Base-by-base conservation (phyloP, 2,329 filamentous ascomycete genomes). In the Nigrograna mackinnonii region DNA sequence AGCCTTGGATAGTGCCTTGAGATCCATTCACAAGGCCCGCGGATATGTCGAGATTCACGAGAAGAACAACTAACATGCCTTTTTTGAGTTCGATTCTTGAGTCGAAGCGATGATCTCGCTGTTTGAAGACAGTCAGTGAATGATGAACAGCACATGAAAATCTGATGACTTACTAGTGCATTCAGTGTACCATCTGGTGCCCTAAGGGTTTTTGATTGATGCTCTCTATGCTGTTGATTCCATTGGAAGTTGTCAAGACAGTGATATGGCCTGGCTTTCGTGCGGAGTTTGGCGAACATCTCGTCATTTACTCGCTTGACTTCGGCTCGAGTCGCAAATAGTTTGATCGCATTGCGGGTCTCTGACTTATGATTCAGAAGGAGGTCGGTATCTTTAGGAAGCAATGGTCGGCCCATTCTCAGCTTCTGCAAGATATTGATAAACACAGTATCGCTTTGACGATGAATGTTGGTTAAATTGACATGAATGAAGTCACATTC, bases 351-450 rank as follows among this genome's bases (percentile, higher is more conserved):
- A 24, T 72, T 67, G 4, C 63, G 52, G 0, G 72, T 72, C 4
- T 72, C 58, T 4, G 68, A 71, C 0, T 64, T 45, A 39, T 79
- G 75, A 17, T 78, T 64, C 41, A 80, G 67, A 0, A 83, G 64
- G 0, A 73, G 60, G 0, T 68, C 38, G 3, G 62, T 63, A 6
- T 80, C 77, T 0, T 47, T 49, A 0, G 28, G 18, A 0, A 61
- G 55, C 0, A 81, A 62, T 0, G 50, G 43, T 9, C 66, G 47
- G 2, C 80, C 79, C 13, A 77, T 66, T 1, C 80, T 72, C 34
- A 77, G 76, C 43, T 77, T 82, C 24, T 83, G 72, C 2, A 86
- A 68, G 34, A 84, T 76, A 3, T 63, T 60, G 43, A 83, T 76
- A 53, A 85, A 85, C 0, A 54, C 53, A 26, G 60, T 43, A 46